A percentile compares a stretch with the other conserved stretches of the same genome.
These are phyloP conservation scores for Dryadomyces quercivorus DNA, from an alignment of 2,329 filamentous ascomycete species.

Conservation along the genomic window DNA sequence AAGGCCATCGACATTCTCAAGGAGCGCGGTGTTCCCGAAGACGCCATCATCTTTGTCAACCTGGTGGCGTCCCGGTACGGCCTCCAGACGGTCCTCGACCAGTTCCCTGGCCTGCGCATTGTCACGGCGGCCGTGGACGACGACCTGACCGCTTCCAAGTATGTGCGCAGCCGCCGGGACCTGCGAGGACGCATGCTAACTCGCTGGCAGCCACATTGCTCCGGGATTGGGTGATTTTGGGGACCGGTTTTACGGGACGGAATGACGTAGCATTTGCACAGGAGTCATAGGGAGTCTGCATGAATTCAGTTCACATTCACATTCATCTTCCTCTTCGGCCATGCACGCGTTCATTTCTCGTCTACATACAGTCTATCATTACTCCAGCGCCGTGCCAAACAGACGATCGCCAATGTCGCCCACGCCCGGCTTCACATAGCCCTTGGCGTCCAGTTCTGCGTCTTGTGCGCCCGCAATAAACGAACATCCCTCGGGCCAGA, in stretches of 20 bases:
- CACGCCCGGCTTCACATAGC: constrained; percentile 82
- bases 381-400: constrained; percentile 31
- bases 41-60: constrained; percentile 3
- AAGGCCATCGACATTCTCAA: constrained; percentile 1
- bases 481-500: constrained; percentile 66
- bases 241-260: constrained; percentile 2
- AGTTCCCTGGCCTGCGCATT: background rate
- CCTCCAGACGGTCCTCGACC: background rate
- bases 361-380: background rate
- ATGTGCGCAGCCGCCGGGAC: background rate
- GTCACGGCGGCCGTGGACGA: constrained; percentile 2
- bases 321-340: background rate
- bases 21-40: background rate
- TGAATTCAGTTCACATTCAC: too few species aligned
- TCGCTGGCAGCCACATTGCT: background rate
- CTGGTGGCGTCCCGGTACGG: constrained; percentile 1
- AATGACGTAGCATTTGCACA: too few species aligned
- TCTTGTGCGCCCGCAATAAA: constrained; percentile 78
- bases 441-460: constrained; percentile 55
- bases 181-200: background rate
- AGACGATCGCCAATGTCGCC: constrained; percentile 83
- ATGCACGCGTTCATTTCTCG: too few species aligned
- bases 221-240: constrained; percentile 4
- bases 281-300: too few species aligned
- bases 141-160: constrained; percentile 1